A percentile compares a stretch with the other conserved stretches of the same genome.
These are phyloP conservation scores for Rusavskia elegans DNA, from an alignment of 495 filamentous ascomycete genomes.

Conservation along the genomic window DNA sequence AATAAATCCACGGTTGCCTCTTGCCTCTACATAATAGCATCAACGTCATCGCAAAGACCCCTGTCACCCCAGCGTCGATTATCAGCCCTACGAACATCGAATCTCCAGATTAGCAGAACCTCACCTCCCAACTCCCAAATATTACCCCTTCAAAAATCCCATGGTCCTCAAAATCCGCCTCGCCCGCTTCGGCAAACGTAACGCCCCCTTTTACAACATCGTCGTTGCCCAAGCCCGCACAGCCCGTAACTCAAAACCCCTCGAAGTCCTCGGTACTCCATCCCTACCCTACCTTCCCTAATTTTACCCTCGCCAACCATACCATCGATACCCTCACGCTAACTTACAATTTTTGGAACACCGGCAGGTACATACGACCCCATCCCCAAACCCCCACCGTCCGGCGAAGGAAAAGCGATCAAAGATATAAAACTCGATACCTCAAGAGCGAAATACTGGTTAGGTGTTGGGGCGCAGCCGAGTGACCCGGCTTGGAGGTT, in stretches of 20 bases:
- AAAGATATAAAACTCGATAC: slow-evolving; percentile 87
- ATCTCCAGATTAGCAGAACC: not conserved
- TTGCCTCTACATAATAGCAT: not conserved
- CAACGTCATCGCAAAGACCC: not conserved
- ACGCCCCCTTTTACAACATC: slow-evolving; percentile 88
- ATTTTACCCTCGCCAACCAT: not conserved
- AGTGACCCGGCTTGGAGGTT: slow-evolving; percentile 78
- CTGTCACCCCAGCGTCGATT: not conserved
- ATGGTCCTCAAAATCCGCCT: slow-evolving; percentile 94
- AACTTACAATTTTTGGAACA: too few species aligned
- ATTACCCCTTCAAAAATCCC: slow-evolving; percentile 6
- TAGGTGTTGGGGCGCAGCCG: slow-evolving; percentile 91
- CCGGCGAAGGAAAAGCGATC: slow-evolving; percentile 46
- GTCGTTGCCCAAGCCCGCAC: slow-evolving; percentile 85
- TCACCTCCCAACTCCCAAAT: too few species aligned
- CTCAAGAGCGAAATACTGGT: slow-evolving; percentile 76
- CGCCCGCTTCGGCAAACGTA: slow-evolving; percentile 80
- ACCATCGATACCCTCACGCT: not conserved
- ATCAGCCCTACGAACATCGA: not conserved
- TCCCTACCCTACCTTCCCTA: not conserved
- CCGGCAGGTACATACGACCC: slow-evolving; percentile 73
- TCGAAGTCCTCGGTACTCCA: slow-evolving; percentile 63
- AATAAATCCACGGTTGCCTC: too few species aligned
- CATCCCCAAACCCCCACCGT: slow-evolving; percentile 54
- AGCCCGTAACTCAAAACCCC: slow-evolving; percentile 66